Evolutionary conservation across 2,329 filamentous ascomycete genomes (phyloP).

Genomic region (Apiospora sp.): DNA sequence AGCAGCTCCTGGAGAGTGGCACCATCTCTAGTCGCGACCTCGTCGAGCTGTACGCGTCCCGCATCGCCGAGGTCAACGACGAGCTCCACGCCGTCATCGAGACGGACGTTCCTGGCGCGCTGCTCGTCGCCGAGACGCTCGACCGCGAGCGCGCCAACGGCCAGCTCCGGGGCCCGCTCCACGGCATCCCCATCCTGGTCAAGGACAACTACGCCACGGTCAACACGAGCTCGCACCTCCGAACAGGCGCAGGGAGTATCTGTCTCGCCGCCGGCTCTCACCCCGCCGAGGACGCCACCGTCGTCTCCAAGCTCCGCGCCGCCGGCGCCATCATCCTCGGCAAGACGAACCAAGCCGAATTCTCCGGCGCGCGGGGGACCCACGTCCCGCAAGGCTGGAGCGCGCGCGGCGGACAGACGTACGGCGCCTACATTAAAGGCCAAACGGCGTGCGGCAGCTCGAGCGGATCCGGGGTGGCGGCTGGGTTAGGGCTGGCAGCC

Average conservation of each 20-base stretch:
- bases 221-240: conserved; percentile 48
- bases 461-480: conserved; percentile 66
- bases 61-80: conserved; percentile 38
- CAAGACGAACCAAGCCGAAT: conserved; percentile 66
- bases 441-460: conserved; percentile 70
- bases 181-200: conserved; percentile 70
- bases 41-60: conserved; percentile 35
- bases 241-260: conserved; percentile 28
- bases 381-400: conserved; percentile 69
- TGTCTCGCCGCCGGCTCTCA: conserved; percentile 25
- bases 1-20: conserved; percentile 27
- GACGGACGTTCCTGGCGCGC: conserved; percentile 44
- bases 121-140: conserved; percentile 41
- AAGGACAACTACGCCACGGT: conserved; percentile 72
- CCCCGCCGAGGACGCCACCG: conserved; percentile 42
- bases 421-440: conserved; percentile 65
- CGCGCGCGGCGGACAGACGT: conserved; percentile 67
- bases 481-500: conserved; percentile 66
- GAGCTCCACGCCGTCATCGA: conserved; percentile 45
- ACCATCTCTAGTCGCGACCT: conserved; percentile 31
- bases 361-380: conserved; percentile 63
- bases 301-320: conserved; percentile 61
- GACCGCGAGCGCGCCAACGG: conserved; percentile 43
- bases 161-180: conserved; percentile 53
- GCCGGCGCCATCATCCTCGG: conserved; percentile 66